phyloP scores from a whole-genome alignment of 2,329 filamentous ascomycete genomes.

The Sordariomycetes sp. region DNA sequence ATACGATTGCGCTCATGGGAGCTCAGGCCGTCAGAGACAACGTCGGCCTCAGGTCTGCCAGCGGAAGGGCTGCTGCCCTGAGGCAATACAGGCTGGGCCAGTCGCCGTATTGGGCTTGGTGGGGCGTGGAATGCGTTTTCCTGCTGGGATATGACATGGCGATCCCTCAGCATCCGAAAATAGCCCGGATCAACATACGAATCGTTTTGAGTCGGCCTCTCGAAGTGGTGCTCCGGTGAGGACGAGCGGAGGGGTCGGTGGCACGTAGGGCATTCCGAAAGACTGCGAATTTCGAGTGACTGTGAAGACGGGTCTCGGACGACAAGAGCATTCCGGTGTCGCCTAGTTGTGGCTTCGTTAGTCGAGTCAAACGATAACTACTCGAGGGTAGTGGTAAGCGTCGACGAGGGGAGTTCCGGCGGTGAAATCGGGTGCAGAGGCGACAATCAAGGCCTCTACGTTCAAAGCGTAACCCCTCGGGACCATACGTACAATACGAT shows the following conservation, averaged over 20 bases:
- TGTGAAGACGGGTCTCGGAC: slow-evolving; percentile 79
- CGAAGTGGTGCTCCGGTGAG: slow-evolving; percentile 40
- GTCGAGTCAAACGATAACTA: not conserved
- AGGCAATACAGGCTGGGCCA: slow-evolving; percentile 34
- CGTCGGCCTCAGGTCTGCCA: not conserved
- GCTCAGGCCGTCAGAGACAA: not conserved
- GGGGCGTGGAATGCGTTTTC: slow-evolving; percentile 25
- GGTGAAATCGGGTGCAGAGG: not conserved
- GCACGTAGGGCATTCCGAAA: slow-evolving; percentile 84
- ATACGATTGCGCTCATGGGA: slow-evolving; percentile 54
- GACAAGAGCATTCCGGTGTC: slow-evolving; percentile 86
- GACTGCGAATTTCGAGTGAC: slow-evolving; percentile 69
- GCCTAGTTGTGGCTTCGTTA: slow-evolving; percentile 38
- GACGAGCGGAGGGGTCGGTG: slow-evolving; percentile 54
- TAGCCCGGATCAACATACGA: slow-evolving; percentile 85
- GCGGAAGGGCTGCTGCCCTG: not conserved
- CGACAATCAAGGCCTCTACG: not conserved
- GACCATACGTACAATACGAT: slow-evolving; percentile 61
- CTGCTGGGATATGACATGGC: slow-evolving; percentile 31
- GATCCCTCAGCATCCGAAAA: slow-evolving; percentile 78
- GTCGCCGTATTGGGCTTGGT: slow-evolving; percentile 42
- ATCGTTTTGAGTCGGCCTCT: slow-evolving; percentile 32
- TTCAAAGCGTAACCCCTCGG: too few relatives aligned
- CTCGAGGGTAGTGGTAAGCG: not conserved
- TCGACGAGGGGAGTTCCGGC: not conserved